Evolutionary conservation across 2,329 filamentous ascomycete genomes (phyloP), one percentile per base, ranked within the genome.

Genomic region (Aspergillus sp.): DNA sequence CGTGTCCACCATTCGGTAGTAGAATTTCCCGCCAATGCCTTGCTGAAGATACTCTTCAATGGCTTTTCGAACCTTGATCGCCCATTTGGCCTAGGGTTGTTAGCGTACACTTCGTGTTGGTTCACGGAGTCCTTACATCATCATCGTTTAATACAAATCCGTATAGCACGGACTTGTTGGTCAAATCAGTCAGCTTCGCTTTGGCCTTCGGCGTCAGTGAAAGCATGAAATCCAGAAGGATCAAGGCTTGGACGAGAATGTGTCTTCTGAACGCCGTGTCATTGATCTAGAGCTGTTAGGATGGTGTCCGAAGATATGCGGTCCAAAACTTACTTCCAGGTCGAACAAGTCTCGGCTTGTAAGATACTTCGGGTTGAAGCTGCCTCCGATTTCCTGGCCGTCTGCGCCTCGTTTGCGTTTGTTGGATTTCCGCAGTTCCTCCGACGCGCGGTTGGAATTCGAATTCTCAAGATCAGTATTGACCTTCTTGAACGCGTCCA

Each of bases 341-440:
- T 95, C 91, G 71, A 99, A 99, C 1, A 99, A 79, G 69, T 99
- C 95, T 59, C 88, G 84, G 70, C 92, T 97, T n/a, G 94, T 99
- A 16, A 99, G 81, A 69, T 99, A 99, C 68, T 97, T 99, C 1
- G 95, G 93, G 64, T 99, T 99, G 75, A 96, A 97, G 20, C 84
- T 86, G 65, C 85, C 88, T 20, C 85, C 80, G 47, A 86, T 76
- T 55, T 87, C 86, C 46, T 83, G 78, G 6, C 83, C 82, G 47
- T 84, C 80, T 23, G 75, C 80, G 10, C 81, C 79, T 41, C 82
- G 78, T 70, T 92, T 95, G 52, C 90, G 84, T 72, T 92, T 96
- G 25, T 70, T 74, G 4, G 83, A 84, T 58, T 81, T 82, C 57
- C 84, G 86, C 44, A 78, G 76, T 48, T 91, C 89, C 40, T 87